Conservation (phyloP, 208 protist species). For the Vickermania ingenoplastis region DNA sequence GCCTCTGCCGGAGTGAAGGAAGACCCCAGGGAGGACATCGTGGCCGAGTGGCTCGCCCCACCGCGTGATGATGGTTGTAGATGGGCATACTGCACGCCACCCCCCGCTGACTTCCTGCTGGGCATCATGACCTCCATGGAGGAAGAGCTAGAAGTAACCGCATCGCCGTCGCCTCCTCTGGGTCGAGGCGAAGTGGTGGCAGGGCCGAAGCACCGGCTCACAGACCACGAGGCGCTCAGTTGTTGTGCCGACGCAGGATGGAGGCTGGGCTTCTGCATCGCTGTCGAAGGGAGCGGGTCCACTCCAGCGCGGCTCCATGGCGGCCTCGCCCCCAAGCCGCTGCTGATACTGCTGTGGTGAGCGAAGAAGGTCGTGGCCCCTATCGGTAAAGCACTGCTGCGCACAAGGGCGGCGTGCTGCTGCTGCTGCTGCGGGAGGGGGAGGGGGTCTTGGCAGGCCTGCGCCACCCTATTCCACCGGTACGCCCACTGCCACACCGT, state of each 20-base stretch:
- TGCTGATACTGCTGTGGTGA: neutral
- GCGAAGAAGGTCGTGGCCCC: neutral
- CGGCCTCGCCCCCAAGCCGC: no score
- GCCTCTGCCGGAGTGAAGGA: neutral
- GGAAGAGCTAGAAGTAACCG: no score
- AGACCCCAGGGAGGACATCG: neutral
- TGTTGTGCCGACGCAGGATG: neutral
- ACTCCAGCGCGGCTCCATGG: no score
- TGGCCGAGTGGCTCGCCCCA: no score
- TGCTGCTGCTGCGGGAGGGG: neutral
- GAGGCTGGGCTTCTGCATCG: neutral
- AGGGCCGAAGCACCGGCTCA: neutral
- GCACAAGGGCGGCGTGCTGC: neutral
- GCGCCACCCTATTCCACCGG: no score
- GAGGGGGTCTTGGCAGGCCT: no score
- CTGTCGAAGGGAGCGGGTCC: neutral
- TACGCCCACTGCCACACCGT: constrained; percentile 84
- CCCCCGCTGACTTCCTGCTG: no score
- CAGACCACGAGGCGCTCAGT: neutral
- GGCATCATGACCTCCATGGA: no score
- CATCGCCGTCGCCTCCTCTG: no score
- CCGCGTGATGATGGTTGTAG: no score
- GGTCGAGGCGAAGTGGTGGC: no score
- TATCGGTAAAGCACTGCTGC: neutral
- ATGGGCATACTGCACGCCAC: no score